These are phyloP conservation scores for Sphagnum contortum DNA, from an alignment of 225 moss, liverwort and hornwort genomes.

Conservation along the genomic window DNA sequence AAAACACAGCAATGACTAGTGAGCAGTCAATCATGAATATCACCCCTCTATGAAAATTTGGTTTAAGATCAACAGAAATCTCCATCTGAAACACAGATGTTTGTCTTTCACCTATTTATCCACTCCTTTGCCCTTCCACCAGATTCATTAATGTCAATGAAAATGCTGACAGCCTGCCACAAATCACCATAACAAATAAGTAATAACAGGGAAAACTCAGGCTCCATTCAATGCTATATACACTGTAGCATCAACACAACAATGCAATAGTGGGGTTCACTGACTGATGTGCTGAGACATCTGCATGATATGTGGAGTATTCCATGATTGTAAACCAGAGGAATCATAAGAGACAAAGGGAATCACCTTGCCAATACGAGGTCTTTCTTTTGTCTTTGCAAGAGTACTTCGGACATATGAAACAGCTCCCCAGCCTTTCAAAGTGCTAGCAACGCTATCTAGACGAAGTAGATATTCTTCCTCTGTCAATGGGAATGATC, in stretches of 20 bases:
- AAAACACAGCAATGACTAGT: too few relatives aligned
- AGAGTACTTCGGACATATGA: conserved; percentile 70
- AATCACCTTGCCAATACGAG: conserved; percentile 89
- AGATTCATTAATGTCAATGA: conserved; percentile 79
- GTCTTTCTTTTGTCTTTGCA: conserved; percentile 86
- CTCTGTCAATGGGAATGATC: conserved; percentile 93
- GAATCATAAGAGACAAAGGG: too few relatives aligned
- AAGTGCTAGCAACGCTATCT: conserved; percentile 74
- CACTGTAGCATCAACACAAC: background rate
- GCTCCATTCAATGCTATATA: too few relatives aligned
- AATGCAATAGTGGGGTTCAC: background rate
- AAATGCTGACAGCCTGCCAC: conserved; percentile 90
- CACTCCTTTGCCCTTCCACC: conserved; percentile 87
- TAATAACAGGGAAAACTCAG: background rate
- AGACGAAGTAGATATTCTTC: conserved; percentile 91
- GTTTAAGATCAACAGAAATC: too few relatives aligned
- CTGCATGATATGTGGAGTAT: background rate
- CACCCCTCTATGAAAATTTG: too few relatives aligned
- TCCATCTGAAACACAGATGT: background rate
- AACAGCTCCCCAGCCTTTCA: conserved; percentile 98
- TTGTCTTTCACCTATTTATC: conserved; percentile 65
- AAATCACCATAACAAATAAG: background rate
- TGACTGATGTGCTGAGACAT: background rate
- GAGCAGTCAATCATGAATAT: too few relatives aligned
- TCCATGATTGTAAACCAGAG: background rate